Evolutionary conservation across 2,329 filamentous ascomycete species (phyloP), one percentile per base, ranked within the genome.

Genomic region (Sclerotinia trifoliorum): DNA sequence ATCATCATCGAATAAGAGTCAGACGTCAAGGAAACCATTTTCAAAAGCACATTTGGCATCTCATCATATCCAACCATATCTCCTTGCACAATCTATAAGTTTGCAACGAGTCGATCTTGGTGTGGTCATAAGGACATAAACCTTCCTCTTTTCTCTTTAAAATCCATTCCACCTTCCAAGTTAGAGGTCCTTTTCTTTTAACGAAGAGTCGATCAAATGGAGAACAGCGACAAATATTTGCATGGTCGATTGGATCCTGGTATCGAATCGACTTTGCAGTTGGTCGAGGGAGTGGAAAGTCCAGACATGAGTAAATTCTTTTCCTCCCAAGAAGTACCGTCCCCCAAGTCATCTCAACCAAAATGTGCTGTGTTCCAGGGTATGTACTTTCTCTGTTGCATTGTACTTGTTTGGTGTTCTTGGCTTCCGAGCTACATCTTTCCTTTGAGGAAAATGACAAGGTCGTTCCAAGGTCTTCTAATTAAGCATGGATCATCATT

Each of bases 351-450:
- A 42, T 42, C 65, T 17, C 57, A 55, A n/a, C 21, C 26, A 32
- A 21, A 62, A 67, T 24, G 26, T 44, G n/a, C 19, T 11, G 19
- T 26, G 32, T 35, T 54, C 42, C 49, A 56, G 48, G 57, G 65
- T 67, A 67, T 24, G 65, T 67, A 17, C 29, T 24, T 35, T 32
- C 42, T 39, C 24, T 17, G 57, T 29, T 63, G 48, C 26, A 48
- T 26, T 39, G 26, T 35, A 48, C 48, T 67, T 32, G 15, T 35
- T 63, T 67, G 57, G 65, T 52, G 26, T 55, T 51, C 65, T 67
- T 67, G 65, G 65, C 65, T 67, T 67, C n/a, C 26, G 58, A 26
- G 55, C n/a, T 67, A 61, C 51, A 17, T 61, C 65, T 61, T 56
- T 42, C 42, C 21, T 24, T 44, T 64, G 26, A 60, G 21, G 19